A percentile compares a stretch with the other conserved stretches of the same genome.
Conservation (phyloP, 2,329 filamentous ascomycete species). For the Colletotrichum gloeosporioides region DNA sequence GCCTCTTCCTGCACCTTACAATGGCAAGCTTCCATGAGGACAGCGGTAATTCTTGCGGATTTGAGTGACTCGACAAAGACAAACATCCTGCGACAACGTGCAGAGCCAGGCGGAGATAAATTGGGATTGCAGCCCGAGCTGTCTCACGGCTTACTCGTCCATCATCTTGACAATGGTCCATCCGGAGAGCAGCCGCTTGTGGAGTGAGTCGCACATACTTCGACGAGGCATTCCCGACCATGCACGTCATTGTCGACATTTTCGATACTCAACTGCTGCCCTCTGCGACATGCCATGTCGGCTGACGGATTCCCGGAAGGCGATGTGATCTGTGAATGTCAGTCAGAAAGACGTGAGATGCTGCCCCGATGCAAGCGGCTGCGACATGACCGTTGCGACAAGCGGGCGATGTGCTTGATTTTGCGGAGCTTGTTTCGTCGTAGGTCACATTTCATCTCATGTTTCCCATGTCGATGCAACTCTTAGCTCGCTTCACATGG, state of each 20-base stretch:
- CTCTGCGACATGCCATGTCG: background rate
- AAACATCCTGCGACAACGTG: background rate
- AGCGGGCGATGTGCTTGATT: background rate
- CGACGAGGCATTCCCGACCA: background rate
- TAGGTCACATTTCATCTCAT: slow-evolving; percentile 15
- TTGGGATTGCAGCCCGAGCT: background rate
- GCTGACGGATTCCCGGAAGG: background rate
- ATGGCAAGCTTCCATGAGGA: background rate
- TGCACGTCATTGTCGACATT: background rate
- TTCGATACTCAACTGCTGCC: background rate
- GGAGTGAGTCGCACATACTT: background rate
- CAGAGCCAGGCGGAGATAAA: background rate
- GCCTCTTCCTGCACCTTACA: background rate
- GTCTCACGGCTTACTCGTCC: background rate
- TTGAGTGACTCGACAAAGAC: background rate
- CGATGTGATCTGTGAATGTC: background rate
- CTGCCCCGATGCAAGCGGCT: background rate
- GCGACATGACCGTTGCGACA: background rate
- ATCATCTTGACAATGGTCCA: background rate
- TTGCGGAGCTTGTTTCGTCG: slow-evolving; percentile 12
- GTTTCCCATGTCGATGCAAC: slow-evolving; percentile 7
- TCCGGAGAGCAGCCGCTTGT: background rate
- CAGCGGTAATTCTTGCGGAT: background rate
- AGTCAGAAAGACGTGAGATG: background rate
- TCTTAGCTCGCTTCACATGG: slow-evolving; percentile 15